A percentile compares a stretch with the other conserved stretches of the same genome.
Conservation (phyloP, 73 alveolate species). For the Stentor coeruleus region DNA sequence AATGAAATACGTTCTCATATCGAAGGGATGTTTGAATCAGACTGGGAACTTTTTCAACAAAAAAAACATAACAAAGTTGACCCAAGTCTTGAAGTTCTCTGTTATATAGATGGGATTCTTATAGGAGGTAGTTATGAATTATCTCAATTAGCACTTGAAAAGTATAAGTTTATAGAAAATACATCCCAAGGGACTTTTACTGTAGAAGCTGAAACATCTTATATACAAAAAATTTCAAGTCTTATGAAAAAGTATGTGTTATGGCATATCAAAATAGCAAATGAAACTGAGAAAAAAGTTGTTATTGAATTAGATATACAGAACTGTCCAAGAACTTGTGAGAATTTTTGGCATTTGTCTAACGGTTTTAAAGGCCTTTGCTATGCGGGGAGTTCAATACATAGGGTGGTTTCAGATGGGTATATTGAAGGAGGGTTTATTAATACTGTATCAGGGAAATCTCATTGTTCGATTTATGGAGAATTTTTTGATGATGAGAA, state of each 20-base stretch:
- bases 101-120: background rate
- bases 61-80: background rate
- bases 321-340: slow-evolving; percentile 54
- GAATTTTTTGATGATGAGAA: slow-evolving; percentile 10
- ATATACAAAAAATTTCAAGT: background rate
- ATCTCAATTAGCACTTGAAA: background rate
- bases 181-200: background rate
- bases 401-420: slow-evolving; percentile 40
- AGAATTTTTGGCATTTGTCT: slow-evolving; percentile 43
- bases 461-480: background rate
- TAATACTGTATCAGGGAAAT: background rate
- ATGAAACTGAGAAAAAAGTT: slow-evolving; percentile 5
- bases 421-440: slow-evolving; percentile 35
- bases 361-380: slow-evolving; percentile 41
- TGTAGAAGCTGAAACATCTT: background rate
- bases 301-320: slow-evolving; percentile 25
- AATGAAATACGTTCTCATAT: background rate
- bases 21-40: background rate
- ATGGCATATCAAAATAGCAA: slow-evolving; percentile 1
- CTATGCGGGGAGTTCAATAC: slow-evolving; percentile 34
- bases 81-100: background rate
- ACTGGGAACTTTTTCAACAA: background rate
- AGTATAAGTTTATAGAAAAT: background rate
- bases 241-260: background rate
- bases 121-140: background rate